Evolutionary conservation across 192 early-diverging fungal genomes (phyloP).

Genomic region (Umbelopsis isabellina): DNA sequence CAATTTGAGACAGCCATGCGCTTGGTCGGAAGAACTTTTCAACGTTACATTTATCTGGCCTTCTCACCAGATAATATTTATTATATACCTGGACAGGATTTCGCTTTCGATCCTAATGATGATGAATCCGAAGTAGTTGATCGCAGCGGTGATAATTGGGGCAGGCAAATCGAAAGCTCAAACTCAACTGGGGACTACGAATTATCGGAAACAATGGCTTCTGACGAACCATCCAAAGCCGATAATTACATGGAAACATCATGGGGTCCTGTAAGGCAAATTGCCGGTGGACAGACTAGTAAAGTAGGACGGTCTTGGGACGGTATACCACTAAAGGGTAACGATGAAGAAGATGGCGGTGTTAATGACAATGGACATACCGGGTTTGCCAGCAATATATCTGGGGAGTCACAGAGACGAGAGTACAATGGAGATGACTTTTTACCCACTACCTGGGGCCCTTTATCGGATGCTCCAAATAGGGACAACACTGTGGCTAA

Average conservation of each 20-base stretch:
- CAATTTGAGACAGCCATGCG: slow-evolving; percentile 27
- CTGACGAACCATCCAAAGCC: not conserved
- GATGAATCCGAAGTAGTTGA: not conserved
- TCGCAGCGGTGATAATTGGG: not conserved
- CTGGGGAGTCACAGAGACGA: too few species aligned
- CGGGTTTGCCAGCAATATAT: too few species aligned
- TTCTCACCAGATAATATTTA: slow-evolving; percentile 31
- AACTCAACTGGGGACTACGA: not conserved
- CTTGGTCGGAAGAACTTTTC: slow-evolving; percentile 22
- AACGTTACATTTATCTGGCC: slow-evolving; percentile 20
- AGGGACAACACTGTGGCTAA: too few species aligned
- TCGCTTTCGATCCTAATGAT: not conserved
- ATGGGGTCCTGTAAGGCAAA: not conserved
- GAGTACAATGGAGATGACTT: too few species aligned
- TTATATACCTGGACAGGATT: slow-evolving; percentile 18
- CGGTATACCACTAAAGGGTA: not conserved
- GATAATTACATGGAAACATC: slow-evolving; percentile 12
- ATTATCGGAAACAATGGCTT: not conserved
- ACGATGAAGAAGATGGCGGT: not conserved
- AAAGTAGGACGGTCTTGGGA: too few species aligned
- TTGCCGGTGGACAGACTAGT: not conserved
- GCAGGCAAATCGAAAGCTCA: not conserved
- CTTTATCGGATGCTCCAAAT: too few species aligned
- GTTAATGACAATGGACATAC: not conserved
- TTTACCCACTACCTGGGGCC: too few species aligned